A percentile compares a stretch with the other conserved stretches of the same genome.
phyloP scores from a whole-genome alignment of 169 alveolate genomes.

The Plasmodium reichenowi region DNA sequence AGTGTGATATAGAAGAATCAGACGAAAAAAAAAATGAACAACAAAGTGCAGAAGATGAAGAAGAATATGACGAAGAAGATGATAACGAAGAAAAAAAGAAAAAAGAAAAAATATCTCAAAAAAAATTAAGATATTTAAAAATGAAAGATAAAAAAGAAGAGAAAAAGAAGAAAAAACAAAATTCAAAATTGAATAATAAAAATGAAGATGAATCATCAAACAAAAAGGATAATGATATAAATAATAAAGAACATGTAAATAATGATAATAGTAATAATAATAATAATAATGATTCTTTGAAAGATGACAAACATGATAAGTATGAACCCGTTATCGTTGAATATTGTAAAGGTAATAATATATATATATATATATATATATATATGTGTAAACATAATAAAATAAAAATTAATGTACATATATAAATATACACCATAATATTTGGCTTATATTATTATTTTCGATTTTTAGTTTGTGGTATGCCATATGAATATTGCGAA shows the following conservation, averaged over 20 bases:
- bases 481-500: conserved; percentile 92
- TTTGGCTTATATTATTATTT: neutral
- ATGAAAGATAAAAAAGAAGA: conserved; percentile 74
- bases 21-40: conserved; percentile 14
- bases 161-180: conserved; percentile 42
- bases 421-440: no score
- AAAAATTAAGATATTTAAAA: conserved; percentile 45
- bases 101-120: conserved; percentile 46
- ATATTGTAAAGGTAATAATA: conserved; percentile 62
- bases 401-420: no score
- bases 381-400: no score
- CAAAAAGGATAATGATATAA: conserved; percentile 21
- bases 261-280: conserved; percentile 11
- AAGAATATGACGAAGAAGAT: conserved; percentile 31
- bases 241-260: conserved; percentile 4
- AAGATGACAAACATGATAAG: conserved; percentile 4
- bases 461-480: conserved; percentile 80
- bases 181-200: conserved; percentile 24
- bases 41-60: conserved; percentile 29
- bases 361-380: no score
- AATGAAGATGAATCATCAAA: neutral
- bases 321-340: conserved; percentile 59
- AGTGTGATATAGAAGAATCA: conserved; percentile 24
- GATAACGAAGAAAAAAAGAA: conserved; percentile 19
- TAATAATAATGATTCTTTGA: neutral